Evolutionary conservation across 148 eudicot species (phyloP), one percentile per base, ranked within the genome.

Genomic region (Rhododendron griersonianum): DNA sequence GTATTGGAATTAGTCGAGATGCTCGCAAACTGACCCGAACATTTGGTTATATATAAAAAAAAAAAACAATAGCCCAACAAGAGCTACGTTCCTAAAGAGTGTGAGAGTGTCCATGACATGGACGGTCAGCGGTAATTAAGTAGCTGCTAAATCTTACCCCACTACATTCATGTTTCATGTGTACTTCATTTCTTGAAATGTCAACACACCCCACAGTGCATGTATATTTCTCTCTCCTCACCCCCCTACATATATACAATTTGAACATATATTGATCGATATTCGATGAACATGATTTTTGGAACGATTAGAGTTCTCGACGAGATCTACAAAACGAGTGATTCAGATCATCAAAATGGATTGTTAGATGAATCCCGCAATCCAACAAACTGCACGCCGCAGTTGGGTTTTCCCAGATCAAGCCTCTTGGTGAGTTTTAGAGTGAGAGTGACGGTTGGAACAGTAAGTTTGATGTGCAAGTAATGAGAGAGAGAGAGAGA

Each of bases 381-480:
- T 55, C 21, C 19, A 18, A 4, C 7, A 55, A 18, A 16, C 61
- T 18, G 61, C 59, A 55, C 19, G 59, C 5, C 3, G 14, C 4
- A 55, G 59, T 55, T 55, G 19, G 59, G 59, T 55, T 51, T 51
- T 50, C 53, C 53, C 53, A 53, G 57, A 53, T 13, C 57, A 53
- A 53, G 5, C 57, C 53, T 53, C 57, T 3, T 53, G 50, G 11
- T 47, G 50, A 47, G 50, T 47, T 47, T 47, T 47, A 47, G 50
- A 47, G 50, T 55, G 21, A 75, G 53, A 80, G 25, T 39, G 86
- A 55, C 9, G 77, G 45, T 10, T n/a, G 67, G 65, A 86, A 90
- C 87, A 88, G 91, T 86, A 10, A 65, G 39, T 84, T 50, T 88
- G 89, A 88, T 84, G 87, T 85, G 88, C 77, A 87, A 85, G 88